These are phyloP conservation scores for Microascus cirrosus DNA, from an alignment of 2,329 filamentous ascomycete genomes.

Conservation along the genomic window DNA sequence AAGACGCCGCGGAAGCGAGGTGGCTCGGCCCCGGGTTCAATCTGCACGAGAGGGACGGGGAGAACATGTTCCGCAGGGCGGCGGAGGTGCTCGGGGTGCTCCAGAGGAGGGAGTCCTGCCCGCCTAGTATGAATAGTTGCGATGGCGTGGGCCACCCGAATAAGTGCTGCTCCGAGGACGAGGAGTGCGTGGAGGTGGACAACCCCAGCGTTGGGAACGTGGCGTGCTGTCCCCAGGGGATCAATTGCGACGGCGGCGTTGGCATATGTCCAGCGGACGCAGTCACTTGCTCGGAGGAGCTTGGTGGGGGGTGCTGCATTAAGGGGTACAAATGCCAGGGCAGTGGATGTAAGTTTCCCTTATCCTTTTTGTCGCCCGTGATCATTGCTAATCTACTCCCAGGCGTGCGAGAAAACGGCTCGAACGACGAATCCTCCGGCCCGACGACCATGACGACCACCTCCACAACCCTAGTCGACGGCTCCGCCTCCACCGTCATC, in stretches of 20 bases:
- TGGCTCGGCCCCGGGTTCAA: conserved; percentile 38
- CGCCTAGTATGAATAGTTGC: conserved; percentile 54
- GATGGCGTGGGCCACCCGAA: conserved; percentile 52
- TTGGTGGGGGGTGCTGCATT: conserved; percentile 69
- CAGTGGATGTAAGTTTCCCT: conserved; percentile 50
- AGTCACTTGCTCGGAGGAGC: conserved; percentile 49
- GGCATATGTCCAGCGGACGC: conserved; percentile 50
- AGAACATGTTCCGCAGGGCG: conserved; percentile 26
- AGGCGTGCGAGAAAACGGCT: not conserved
- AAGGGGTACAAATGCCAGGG: conserved; percentile 59
- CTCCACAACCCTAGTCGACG: conserved; percentile 21
- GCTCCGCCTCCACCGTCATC: conserved; percentile 26
- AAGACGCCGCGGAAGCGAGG: conserved; percentile 12
- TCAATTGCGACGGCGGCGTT: conserved; percentile 52
- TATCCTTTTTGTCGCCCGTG: not conserved
- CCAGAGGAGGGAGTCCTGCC: conserved; percentile 54
- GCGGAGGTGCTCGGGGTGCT: conserved; percentile 34
- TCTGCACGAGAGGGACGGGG: conserved; percentile 23
- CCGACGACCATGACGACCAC: conserved; percentile 26
- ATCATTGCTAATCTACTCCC: not conserved
- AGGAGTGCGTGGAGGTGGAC: conserved; percentile 53
- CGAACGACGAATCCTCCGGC: conserved; percentile 7
- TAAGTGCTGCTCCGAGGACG: conserved; percentile 59
- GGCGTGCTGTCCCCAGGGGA: conserved; percentile 62
- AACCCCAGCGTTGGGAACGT: conserved; percentile 56